phyloP scores from a whole-genome alignment of 371 early-diverging fungal genomes.

The Apophysomyces variabilis region DNA sequence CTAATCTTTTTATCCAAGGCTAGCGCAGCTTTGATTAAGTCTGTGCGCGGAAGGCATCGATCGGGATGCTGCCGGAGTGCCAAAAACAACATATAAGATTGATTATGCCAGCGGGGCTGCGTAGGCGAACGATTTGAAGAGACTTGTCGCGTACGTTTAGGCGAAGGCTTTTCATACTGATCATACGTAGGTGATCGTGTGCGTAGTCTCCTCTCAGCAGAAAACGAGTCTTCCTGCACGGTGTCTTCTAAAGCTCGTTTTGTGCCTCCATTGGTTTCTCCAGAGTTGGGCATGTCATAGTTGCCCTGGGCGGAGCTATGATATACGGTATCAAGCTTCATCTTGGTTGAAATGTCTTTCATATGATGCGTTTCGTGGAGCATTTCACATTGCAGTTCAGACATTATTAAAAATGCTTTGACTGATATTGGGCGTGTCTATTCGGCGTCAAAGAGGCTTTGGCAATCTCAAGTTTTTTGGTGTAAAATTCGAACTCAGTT shows the following conservation, averaged over 20 bases:
- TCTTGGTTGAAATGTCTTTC: not conserved
- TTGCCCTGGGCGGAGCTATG: constrained; percentile 1
- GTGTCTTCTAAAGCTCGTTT: constrained; percentile 21
- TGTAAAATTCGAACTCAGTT: not conserved
- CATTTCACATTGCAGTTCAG: constrained; percentile 4
- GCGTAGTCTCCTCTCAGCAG: constrained; percentile 13
- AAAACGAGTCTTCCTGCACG: constrained; percentile 5
- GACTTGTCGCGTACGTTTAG: constrained; percentile 20
- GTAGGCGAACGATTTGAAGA: constrained; percentile 18
- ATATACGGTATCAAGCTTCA: constrained; percentile 5
- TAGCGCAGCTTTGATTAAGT: constrained; percentile 75
- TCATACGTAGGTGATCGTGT: constrained; percentile 14
- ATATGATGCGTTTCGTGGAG: not conserved
- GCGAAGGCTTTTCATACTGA: not conserved
- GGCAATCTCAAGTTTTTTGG: not conserved
- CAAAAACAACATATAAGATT: constrained; percentile 80
- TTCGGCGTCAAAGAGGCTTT: constrained; percentile 9
- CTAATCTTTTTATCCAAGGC: constrained; percentile 76
- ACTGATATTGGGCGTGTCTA: not conserved
- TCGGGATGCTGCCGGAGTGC: constrained; percentile 74
- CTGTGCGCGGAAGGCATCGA: constrained; percentile 67
- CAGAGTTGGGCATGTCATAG: not conserved
- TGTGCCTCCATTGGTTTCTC: constrained; percentile 15
- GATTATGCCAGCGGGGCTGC: constrained; percentile 86
- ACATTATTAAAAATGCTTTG: not conserved